Evolutionary conservation across 345 rosid species (phyloP), one percentile per base, ranked within the genome.

Genomic region (Corchorus olitorius): DNA sequence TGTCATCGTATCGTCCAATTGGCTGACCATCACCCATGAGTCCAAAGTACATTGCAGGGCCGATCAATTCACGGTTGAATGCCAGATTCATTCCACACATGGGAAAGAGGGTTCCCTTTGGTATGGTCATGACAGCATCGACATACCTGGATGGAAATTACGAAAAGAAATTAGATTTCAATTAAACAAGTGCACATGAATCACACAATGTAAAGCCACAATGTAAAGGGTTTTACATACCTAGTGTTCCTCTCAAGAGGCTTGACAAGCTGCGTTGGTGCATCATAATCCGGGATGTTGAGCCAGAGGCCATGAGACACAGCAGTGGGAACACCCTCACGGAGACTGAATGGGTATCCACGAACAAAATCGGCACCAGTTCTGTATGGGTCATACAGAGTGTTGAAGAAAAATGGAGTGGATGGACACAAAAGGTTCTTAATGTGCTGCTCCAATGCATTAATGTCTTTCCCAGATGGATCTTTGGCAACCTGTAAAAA

Each of bases 21-120:
- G 97, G 97, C 78, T 93, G 97, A 64, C 96, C 94, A 80, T 93
- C 96, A 61, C 97, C 96, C 97, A 93, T 93, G 77, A 93, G 93
- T 27, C 97, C 87, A 52, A 91, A 93, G 84, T 93, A 93, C 94
- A 93, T 91, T 46, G 97, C 97, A 35, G 97, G 91, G 37, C 97
- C 97, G 62, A 93, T 88, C 58, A 91, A 72, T 35, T 93, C 94
- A 53, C 98, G 89, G 80, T 93, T 80, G 83, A 93, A 93, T 74
- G 80, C 92, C 60, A 93, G 84, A 77, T 93, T 93, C 98, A 93
- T 93, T n/a, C 97, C 97, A 37, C 98, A 93, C 98, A 91, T 91
- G 78, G 98, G 98, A 81, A 86, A 93, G 50, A 93, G 82, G 54
- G 90, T 85, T 76, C 94, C 93, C 82, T 90, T 93, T 4, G 98